These are phyloP conservation scores for Neolentinus lepideus DNA, from an alignment of 1,284 basidiomycete species.

Conservation along the genomic window DNA sequence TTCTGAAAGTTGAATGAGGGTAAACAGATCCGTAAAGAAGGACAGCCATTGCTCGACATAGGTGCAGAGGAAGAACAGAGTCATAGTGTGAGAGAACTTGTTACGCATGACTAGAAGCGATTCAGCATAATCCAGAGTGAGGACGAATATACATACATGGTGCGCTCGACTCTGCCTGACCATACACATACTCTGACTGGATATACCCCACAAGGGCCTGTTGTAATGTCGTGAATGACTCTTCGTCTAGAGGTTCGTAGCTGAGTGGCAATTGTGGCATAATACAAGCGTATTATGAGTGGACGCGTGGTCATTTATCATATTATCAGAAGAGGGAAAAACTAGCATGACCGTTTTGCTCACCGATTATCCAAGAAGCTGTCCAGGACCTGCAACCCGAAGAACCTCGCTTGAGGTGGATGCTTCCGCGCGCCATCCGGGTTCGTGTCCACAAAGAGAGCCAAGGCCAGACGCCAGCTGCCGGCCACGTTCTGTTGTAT, in stretches of 20 bases:
- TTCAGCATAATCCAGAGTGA: not conserved
- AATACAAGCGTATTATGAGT: not conserved
- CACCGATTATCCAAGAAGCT: conserved; percentile 83
- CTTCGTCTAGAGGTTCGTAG: conserved; percentile 62
- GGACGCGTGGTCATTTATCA: not conserved
- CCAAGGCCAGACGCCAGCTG: conserved; percentile 75
- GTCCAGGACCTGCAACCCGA: conserved; percentile 79
- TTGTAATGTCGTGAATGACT: conserved; percentile 63
- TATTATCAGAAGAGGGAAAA: not conserved
- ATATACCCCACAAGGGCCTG: conserved; percentile 70
- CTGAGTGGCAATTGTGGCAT: conserved; percentile 29
- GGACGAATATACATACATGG: conserved; percentile 47
- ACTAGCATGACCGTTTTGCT: conserved; percentile 24
- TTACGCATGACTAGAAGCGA: conserved; percentile 73
- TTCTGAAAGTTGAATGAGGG: conserved; percentile 58
- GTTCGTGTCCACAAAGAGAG: conserved; percentile 61
- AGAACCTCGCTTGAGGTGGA: conserved; percentile 74
- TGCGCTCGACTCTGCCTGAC: conserved; percentile 66
- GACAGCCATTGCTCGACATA: conserved; percentile 81
- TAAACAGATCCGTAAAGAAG: conserved; percentile 77
- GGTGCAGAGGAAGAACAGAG: conserved; percentile 88
- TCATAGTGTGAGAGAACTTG: conserved; percentile 97
- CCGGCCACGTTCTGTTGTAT: conserved; percentile 71
- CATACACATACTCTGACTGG: conserved; percentile 72
- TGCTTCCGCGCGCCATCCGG: conserved; percentile 58